Evolutionary conservation across 169 alveolate species (phyloP).

Genomic region (Eimeria acervulina): DNA sequence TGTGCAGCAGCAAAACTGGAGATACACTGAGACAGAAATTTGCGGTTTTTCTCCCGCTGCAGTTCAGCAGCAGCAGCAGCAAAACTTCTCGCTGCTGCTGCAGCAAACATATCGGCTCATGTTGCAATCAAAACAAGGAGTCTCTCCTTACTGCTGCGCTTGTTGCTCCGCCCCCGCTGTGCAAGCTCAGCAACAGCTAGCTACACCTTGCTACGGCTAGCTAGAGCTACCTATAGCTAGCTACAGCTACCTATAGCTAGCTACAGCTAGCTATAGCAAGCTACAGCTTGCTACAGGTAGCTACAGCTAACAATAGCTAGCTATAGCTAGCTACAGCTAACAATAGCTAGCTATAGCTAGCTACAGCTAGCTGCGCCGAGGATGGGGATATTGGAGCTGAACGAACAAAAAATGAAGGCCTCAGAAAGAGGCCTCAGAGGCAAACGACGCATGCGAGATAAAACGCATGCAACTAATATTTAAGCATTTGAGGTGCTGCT

Average conservation of each 20-base stretch:
- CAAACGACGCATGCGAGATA: background rate
- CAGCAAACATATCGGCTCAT: background rate
- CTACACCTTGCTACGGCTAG: background rate
- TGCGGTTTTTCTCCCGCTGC: too few relatives aligned
- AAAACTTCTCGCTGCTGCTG: background rate
- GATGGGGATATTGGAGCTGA: background rate
- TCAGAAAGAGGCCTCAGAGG: background rate
- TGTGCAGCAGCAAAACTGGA: background rate
- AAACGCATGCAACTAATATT: background rate
- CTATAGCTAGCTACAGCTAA: slow-evolving; percentile 26
- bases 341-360: slow-evolving; percentile 29
- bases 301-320: background rate
- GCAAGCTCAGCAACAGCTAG: slow-evolving; percentile 14
- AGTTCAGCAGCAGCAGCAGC: too few relatives aligned
- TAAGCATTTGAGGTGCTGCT: background rate
- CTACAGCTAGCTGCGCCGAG: slow-evolving; percentile 52
- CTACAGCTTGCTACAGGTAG: background rate
- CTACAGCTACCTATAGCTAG: background rate
- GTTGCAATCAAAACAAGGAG: too few relatives aligned
- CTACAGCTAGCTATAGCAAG: background rate
- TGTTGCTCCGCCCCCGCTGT: background rate
- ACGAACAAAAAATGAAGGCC: background rate
- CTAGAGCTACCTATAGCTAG: background rate
- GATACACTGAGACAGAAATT: background rate
- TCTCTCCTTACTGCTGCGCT: slow-evolving; percentile 1